Percentiles rank a stretch among this genome's conserved stretches.
phyloP scores from a whole-genome alignment of 257 asterid genomes.

The Nicotiana knightiana region DNA sequence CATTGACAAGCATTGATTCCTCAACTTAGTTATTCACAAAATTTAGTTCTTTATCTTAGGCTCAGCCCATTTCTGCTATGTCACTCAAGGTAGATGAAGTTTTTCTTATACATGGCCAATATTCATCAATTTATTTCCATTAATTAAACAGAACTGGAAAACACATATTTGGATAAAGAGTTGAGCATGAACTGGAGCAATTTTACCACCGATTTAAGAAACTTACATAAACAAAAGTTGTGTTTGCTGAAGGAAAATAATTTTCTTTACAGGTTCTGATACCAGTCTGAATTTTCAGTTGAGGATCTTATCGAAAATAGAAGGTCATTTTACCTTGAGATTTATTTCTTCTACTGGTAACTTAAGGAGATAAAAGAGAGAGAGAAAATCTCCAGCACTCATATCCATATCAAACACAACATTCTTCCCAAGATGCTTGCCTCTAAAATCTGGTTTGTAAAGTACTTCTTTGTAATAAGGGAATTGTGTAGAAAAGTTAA shows the following conservation, averaged over 20 bases:
- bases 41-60: neutral
- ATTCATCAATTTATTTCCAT: neutral
- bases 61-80: neutral
- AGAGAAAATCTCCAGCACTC: slow-evolving; percentile 91
- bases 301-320: neutral
- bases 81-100: neutral
- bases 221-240: neutral
- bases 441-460: slow-evolving; percentile 47
- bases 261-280: neutral
- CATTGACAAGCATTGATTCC: slow-evolving; percentile 2
- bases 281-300: neutral
- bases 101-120: neutral
- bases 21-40: neutral
- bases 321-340: slow-evolving; percentile 50
- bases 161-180: neutral
- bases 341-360: slow-evolving; percentile 53
- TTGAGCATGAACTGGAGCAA: neutral
- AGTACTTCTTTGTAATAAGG: slow-evolving; percentile 49
- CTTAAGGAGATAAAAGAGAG: slow-evolving; percentile 83
- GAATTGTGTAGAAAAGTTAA: slow-evolving; percentile 59
- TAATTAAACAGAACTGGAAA: neutral
- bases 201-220: neutral
- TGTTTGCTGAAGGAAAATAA: neutral
- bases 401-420: slow-evolving; percentile 88
- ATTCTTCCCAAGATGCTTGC: slow-evolving; percentile 46